phyloP scores from a whole-genome alignment of 139 green algal species.

The Micractinium conductrix region DNA sequence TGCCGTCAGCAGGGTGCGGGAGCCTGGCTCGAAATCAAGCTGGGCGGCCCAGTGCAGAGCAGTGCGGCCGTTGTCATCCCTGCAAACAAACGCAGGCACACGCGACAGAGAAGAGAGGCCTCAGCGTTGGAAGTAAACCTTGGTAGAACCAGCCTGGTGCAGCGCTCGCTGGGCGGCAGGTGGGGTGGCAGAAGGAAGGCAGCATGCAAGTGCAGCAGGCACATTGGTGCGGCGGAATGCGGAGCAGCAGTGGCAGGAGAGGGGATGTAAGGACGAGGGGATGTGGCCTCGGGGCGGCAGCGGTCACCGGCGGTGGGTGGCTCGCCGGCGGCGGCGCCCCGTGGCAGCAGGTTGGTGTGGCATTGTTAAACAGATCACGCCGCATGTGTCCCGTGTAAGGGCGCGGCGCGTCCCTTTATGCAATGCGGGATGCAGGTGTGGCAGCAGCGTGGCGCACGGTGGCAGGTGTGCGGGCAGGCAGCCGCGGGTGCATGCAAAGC shows the following conservation, averaged over 20 bases:
- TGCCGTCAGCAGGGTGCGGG: constrained; percentile 46
- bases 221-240: neutral
- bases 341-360: neutral
- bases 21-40: constrained; percentile 45
- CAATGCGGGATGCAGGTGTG: neutral
- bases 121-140: too few relatives aligned
- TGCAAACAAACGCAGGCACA: too few relatives aligned
- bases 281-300: neutral
- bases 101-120: too few relatives aligned
- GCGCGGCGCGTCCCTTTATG: constrained; percentile 31
- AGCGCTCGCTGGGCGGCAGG: too few relatives aligned
- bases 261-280: neutral
- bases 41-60: constrained; percentile 83
- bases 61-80: constrained; percentile 81
- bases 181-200: neutral
- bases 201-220: neutral
- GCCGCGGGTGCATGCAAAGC: too few relatives aligned
- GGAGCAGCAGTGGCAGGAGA: neutral
- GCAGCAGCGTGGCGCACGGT: neutral
- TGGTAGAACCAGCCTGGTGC: too few relatives aligned
- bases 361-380: constrained; percentile 34
- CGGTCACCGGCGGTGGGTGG: neutral
- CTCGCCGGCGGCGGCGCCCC: neutral
- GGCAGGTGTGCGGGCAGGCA: too few relatives aligned
- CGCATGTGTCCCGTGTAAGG: neutral